These are phyloP conservation scores for Aspergillus tamarii DNA, from an alignment of 2,329 filamentous ascomycete genomes.

Conservation along the genomic window DNA sequence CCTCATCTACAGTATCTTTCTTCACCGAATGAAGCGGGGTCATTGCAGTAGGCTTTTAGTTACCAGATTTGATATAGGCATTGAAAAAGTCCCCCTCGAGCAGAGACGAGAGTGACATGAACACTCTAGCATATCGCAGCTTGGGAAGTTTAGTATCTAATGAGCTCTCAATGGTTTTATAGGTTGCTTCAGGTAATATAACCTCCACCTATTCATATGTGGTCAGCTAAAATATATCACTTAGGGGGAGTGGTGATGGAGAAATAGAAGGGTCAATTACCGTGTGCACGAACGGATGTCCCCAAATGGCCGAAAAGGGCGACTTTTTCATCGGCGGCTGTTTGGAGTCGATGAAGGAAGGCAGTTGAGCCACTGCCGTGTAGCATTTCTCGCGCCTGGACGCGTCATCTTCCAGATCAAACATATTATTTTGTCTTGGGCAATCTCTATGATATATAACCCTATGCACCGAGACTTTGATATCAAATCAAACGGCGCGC, in stretches of 20 bases:
- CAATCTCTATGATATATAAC: background rate
- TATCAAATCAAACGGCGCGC: background rate
- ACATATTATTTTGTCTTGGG: constrained; percentile 36
- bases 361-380: constrained; percentile 70
- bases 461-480: background rate
- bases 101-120: constrained; percentile 72
- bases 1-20: background rate
- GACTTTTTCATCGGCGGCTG: constrained; percentile 73
- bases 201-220: constrained; percentile 55
- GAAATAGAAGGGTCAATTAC: constrained; percentile 40
- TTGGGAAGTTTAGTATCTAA: constrained; percentile 49
- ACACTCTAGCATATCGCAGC: constrained; percentile 66
- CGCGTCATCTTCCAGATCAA: constrained; percentile 45
- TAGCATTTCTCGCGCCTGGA: constrained; percentile 65
- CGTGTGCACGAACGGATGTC: constrained; percentile 70
- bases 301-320: constrained; percentile 72
- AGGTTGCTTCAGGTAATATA: constrained; percentile 69
- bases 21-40: background rate
- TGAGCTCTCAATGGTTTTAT: constrained; percentile 57
- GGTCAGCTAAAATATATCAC: constrained; percentile 48
- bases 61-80: constrained; percentile 81
- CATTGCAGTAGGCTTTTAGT: background rate
- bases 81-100: constrained; percentile 77
- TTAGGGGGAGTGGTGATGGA: background rate
- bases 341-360: constrained; percentile 68